Percentiles rank a stretch among this genome's conserved stretches.
Conservation (phyloP, 257 asterid species). For the Primulina tabacum region DNA sequence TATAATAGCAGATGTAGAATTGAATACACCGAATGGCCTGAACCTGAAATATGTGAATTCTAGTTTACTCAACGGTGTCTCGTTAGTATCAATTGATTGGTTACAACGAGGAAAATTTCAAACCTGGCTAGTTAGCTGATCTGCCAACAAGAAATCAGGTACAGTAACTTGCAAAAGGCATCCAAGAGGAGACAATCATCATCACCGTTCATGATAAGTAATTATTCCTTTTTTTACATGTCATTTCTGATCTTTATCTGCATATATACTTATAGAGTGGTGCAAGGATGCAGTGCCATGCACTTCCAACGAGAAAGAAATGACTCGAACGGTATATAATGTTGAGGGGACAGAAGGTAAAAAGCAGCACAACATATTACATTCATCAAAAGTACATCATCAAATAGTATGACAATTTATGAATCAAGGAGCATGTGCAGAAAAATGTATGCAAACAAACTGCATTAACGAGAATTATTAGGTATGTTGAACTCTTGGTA, state of each 20-base stretch:
- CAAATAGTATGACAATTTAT: background rate
- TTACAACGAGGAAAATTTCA: background rate
- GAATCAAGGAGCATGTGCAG: conserved; percentile 55
- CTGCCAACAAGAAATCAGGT: too few species aligned
- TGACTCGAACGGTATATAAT: conserved; percentile 76
- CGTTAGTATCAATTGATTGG: background rate
- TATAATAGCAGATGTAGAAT: conserved; percentile 66
- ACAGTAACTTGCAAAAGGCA: too few species aligned
- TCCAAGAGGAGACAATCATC: too few species aligned
- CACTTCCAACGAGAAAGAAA: conserved; percentile 47
- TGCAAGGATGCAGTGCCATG: conserved; percentile 72
- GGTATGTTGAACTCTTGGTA: background rate
- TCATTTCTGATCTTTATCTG: conserved; percentile 1
- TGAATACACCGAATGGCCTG: conserved; percentile 69
- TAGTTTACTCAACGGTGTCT: background rate
- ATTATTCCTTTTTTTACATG: background rate
- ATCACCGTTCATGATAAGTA: too few species aligned
- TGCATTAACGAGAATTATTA: conserved; percentile 30
- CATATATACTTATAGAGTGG: conserved; percentile 74
- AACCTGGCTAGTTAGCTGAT: conserved; percentile 97
- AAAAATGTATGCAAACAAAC: conserved; percentile 27
- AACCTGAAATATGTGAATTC: conserved; percentile 44
- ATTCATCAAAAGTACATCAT: background rate
- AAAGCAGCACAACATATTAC: conserved; percentile 50
- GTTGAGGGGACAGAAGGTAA: conserved; percentile 67